These are phyloP conservation scores for Phytophthora sp. DNA, from an alignment of 352 stramenopile species.

Conservation along the genomic window DNA sequence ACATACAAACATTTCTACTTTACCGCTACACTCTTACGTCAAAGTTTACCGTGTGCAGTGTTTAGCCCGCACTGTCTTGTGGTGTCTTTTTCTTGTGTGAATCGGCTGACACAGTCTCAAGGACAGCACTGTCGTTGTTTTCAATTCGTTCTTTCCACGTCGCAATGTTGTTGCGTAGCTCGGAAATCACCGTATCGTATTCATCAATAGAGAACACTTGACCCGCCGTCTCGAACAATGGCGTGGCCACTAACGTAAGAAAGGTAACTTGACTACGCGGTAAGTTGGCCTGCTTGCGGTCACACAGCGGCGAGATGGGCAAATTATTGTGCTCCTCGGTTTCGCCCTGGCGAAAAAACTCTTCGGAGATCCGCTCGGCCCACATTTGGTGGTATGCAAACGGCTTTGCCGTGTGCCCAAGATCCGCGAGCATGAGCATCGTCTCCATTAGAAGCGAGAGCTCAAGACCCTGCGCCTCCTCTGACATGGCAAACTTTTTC, in stretches of 20 bases:
- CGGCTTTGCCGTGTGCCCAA: slow-evolving; percentile 71
- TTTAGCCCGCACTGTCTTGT: slow-evolving; percentile 8
- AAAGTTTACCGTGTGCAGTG: neutral
- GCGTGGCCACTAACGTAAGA: slow-evolving; percentile 65
- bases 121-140: slow-evolving; percentile 23
- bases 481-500: slow-evolving; percentile 60
- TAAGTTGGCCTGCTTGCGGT: slow-evolving; percentile 64
- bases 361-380: slow-evolving; percentile 69
- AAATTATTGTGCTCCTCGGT: slow-evolving; percentile 61
- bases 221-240: slow-evolving; percentile 64
- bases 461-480: slow-evolving; percentile 55
- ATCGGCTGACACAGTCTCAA: slow-evolving; percentile 42
- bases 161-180: slow-evolving; percentile 58
- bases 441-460: slow-evolving; percentile 78
- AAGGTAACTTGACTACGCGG: slow-evolving; percentile 71
- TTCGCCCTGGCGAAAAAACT: slow-evolving; percentile 74
- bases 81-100: slow-evolving; percentile 28
- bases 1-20: no score
- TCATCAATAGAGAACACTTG: slow-evolving; percentile 70
- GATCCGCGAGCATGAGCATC: slow-evolving; percentile 69
- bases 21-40: no score
- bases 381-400: slow-evolving; percentile 67
- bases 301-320: slow-evolving; percentile 64
- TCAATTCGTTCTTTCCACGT: slow-evolving; percentile 59
- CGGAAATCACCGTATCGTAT: slow-evolving; percentile 54